Base-by-base conservation (phyloP, 352 stramenopile species). In the Phytopythium sindhum region DNA sequence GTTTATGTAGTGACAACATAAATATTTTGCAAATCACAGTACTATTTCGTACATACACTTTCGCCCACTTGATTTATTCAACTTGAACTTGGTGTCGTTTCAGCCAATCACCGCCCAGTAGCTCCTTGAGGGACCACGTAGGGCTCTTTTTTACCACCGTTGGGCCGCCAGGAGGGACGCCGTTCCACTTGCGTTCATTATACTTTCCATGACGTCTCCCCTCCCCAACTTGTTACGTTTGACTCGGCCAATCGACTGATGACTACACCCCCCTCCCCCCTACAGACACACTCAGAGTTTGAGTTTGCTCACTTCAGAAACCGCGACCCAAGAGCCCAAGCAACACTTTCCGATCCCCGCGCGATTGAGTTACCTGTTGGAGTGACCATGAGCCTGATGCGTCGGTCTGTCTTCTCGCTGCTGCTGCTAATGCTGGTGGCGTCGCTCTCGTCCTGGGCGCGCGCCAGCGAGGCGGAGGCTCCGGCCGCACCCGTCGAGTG, bases 401-500 rank as follows among this genome's bases (percentile, higher is more conserved):
- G 54, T 14, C 54, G 54, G n/a, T 60, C 54, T 21, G 9, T 33
- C 9, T 37, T 47, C n/a, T 35, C 37, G 35, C 54, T 60, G 54
- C 33, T 60, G 54, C 35, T 50, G 33, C 54, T 60, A 23, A 21
- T 28, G 35, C 54, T 60, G 33, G 54, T 60, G n/a, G 31, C 54
- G 54, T 51, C 37, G 35, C 54, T 50, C 54, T 45, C 54, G 35
- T 47, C 37, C 12, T 50, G 35, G 17, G 31, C 52, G 14, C 52
- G 29, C 52, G 52, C 52, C 31, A 28, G 39, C 7, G 64, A 47
- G 9, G 70, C 61, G 15, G 33, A 44, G 29, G 37, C 62, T 9
- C 62, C 29, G 17, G 53, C 51, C 42, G 56, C 58, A 29, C 61
- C 70, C n/a, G 60, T 61, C 15, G 63, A 74, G 45, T 65, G 62